phyloP scores from a whole-genome alignment of 1,139 yeast species.

The Saccharomyces hybrid region DNA sequence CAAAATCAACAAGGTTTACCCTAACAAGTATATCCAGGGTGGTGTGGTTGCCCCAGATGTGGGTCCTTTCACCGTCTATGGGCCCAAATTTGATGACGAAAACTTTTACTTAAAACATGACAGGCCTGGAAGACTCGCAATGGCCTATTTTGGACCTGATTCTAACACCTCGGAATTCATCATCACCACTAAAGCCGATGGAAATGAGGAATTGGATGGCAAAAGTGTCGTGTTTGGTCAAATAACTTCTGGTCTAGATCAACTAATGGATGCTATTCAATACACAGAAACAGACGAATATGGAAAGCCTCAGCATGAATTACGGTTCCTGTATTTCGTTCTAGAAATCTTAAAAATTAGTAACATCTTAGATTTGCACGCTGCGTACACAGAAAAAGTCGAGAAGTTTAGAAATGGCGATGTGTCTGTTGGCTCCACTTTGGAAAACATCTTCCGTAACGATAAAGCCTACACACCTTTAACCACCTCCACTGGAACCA shows the following conservation, averaged over 20 bases:
- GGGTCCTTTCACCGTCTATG: conserved; percentile 73
- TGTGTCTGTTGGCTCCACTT: conserved; percentile 17
- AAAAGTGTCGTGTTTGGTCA: conserved; percentile 72
- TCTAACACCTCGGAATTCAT: conserved; percentile 72
- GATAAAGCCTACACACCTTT: neutral
- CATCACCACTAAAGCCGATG: conserved; percentile 50
- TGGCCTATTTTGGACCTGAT: conserved; percentile 72
- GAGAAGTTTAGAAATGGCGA: conserved; percentile 19
- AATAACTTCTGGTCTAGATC: conserved; percentile 57
- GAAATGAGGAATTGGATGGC: conserved; percentile 62
- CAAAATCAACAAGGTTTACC: conserved; percentile 59
- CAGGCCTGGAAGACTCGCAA: conserved; percentile 61
- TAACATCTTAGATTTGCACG: conserved; percentile 13
- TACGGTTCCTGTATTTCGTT: conserved; percentile 34
- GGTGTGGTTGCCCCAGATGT: conserved; percentile 83
- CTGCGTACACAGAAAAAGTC: conserved; percentile 15
- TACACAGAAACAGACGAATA: conserved; percentile 38
- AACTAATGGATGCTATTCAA: conserved; percentile 45
- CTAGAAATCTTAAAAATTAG: conserved; percentile 15
- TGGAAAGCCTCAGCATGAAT: conserved; percentile 38
- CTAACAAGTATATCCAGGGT: conserved; percentile 65
- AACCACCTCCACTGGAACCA: neutral
- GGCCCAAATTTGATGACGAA: conserved; percentile 60
- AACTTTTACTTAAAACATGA: conserved; percentile 57
- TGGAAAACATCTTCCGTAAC: conserved; percentile 9